Evolutionary conservation across 2,329 filamentous ascomycete species (phyloP), one percentile per base, ranked within the genome.

Genomic region (Fusarium odoratissimum): DNA sequence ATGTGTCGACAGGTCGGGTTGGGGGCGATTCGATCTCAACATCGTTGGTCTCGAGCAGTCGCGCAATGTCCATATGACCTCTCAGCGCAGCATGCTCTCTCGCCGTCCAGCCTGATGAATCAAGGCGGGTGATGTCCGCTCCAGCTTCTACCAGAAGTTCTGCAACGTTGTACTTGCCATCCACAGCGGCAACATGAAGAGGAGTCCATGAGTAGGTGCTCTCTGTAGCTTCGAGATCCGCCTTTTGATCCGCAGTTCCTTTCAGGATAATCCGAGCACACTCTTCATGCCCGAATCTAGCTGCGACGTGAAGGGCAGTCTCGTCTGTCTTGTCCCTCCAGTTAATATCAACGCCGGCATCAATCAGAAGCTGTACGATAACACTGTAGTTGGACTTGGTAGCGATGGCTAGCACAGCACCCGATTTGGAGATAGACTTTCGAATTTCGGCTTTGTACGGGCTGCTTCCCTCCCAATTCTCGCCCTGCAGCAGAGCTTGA

Each of bases 151-250:
- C 88, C 8, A 99, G 86, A 30, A 96, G 85, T 77, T 95, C 88
- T 1, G 93, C 93, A 44, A 97, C 90, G 0, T 87, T 83, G 16
- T 94, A 82, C 72, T 95, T 92, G 0, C 95, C 95, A 78, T 99
- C 95, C 5, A 98, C 95, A 60, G 93, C 93, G 14, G 95, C 94
- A 72, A 97, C 92, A 78, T 97, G 96, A 17, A 99, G 85, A n/a
- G 96, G 94, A 2, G 96, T 98, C 95, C 96, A 99, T 6, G 92
- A 91, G 79, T 97, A 98, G 0, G 92, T 92, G 60, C 92, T 93
- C 79, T 99, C 96, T 0, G 88, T 84, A 40, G 97, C 84, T 76
- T 97, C 92, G 1, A 95, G 84, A 69, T 98, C 84, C 1, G 91
- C 91, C 77, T 91, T 94, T 75, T 96, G 93, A 46, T 89, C 85